Evolutionary conservation across 495 filamentous ascomycete genomes (phyloP).

Genomic region (Penicillium paradoxum): DNA sequence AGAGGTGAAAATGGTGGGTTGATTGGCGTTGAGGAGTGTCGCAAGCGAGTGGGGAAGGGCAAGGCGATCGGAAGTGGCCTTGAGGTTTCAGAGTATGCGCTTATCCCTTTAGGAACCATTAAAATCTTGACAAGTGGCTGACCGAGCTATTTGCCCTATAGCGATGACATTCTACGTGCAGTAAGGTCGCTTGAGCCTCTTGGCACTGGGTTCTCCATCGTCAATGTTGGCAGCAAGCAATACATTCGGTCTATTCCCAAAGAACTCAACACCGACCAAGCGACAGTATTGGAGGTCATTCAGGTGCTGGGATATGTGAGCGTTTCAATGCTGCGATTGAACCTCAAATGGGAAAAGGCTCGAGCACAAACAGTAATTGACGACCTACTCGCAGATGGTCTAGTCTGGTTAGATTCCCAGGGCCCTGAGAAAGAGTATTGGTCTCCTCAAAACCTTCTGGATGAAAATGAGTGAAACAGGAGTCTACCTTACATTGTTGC

Average conservation of each 20-base stretch:
- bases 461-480: conserved; percentile 34
- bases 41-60: conserved; percentile 64
- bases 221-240: conserved; percentile 72
- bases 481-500: not conserved
- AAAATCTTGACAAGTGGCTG: not conserved
- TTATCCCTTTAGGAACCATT: not conserved
- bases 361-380: conserved; percentile 84
- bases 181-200: conserved; percentile 84
- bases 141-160: conserved; percentile 21
- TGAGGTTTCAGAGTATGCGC: conserved; percentile 62
- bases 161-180: conserved; percentile 87
- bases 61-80: conserved; percentile 62
- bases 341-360: conserved; percentile 79
- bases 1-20: conserved; percentile 88
- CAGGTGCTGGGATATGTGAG: conserved; percentile 83
- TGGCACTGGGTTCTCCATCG: conserved; percentile 78
- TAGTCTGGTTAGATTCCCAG: conserved; percentile 93
- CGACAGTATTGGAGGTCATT: conserved; percentile 82
- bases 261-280: conserved; percentile 93
- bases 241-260: conserved; percentile 94
- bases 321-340: conserved; percentile 86
- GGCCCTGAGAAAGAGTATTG: conserved; percentile 89
- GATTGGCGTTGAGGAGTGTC: conserved; percentile 77
- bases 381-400: conserved; percentile 81
- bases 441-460: conserved; percentile 61